A percentile compares a stretch with the other conserved stretches of the same genome.
Evolutionary conservation across 129 eudicot genomes (phyloP).

Genomic region (Escallonia herrerae): DNA sequence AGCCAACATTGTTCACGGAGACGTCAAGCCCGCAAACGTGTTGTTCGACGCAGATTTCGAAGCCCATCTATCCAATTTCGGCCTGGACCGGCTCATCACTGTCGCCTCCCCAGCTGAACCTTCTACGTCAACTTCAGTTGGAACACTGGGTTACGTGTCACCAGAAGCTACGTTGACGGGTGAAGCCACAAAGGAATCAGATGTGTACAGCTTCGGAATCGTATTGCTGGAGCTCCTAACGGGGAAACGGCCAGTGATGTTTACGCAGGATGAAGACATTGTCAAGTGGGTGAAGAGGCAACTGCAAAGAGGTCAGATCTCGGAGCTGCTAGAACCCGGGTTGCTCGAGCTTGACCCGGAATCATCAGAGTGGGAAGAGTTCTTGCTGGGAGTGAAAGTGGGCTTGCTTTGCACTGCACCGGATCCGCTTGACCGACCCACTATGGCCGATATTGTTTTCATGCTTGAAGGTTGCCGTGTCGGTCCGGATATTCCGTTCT

Average conservation of each 20-base stretch:
- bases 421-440: conserved; percentile 77
- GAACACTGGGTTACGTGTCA: conserved; percentile 60
- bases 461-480: conserved; percentile 97
- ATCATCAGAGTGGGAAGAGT: conserved; percentile 97
- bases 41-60: conserved; percentile 91
- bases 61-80: conserved; percentile 86
- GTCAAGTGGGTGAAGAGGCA: conserved; percentile 90
- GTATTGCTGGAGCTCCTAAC: conserved; percentile 76
- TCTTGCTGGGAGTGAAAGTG: conserved; percentile 78
- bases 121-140: conserved; percentile 56
- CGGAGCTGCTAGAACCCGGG: conserved; percentile 85
- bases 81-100: conserved; percentile 36
- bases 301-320: conserved; percentile 73
- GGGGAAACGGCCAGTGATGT: conserved; percentile 86
- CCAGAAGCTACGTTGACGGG: conserved; percentile 64
- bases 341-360: conserved; percentile 87
- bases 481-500: conserved; percentile 75
- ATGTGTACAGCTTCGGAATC: conserved; percentile 88
- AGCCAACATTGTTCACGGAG: conserved; percentile 61
- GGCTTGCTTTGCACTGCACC: conserved; percentile 88
- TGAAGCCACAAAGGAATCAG: conserved; percentile 52
- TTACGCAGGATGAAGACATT: conserved; percentile 77
- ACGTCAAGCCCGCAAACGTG: conserved; percentile 75
- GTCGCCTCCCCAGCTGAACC: conserved; percentile 40
- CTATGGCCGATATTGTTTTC: conserved; percentile 78